These are phyloP conservation scores for Trichosporon sp. DNA, from an alignment of 1,284 basidiomycete species.

Conservation along the genomic window DNA sequence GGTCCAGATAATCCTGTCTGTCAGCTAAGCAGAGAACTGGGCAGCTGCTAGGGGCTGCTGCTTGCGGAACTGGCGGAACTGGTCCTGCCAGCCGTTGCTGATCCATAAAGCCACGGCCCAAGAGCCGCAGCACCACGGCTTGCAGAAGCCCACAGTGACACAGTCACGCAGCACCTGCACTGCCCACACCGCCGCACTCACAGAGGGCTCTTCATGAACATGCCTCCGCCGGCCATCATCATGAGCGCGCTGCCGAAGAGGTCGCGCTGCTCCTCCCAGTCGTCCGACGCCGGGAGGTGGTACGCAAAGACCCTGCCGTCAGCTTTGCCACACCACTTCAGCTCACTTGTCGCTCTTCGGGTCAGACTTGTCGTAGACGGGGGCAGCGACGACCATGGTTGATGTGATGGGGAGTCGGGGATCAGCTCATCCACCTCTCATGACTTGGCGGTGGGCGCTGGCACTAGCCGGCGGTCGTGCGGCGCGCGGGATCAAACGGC, in stretches of 20 bases:
- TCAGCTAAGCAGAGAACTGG: neutral
- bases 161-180: neutral
- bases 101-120: too few relatives aligned
- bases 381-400: conserved; percentile 37
- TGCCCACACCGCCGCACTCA: conserved; percentile 23
- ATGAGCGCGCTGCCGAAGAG: conserved; percentile 34
- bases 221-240: conserved; percentile 46
- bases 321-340: neutral
- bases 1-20: conserved; percentile 39
- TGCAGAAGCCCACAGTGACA: neutral
- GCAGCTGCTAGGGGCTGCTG: neutral
- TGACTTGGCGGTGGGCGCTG: neutral
- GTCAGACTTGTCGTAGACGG: conserved; percentile 44
- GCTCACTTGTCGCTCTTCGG: conserved; percentile 41
- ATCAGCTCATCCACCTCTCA: neutral
- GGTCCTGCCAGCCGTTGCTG: too few relatives aligned
- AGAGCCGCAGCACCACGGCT: neutral
- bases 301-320: conserved; percentile 36
- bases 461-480: neutral
- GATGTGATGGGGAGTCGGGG: neutral
- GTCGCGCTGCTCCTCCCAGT: conserved; percentile 43
- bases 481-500: neutral
- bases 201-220: conserved; percentile 48
- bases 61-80: too few relatives aligned
- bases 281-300: conserved; percentile 38